phyloP scores from a whole-genome alignment of 1,284 basidiomycete species.

The Heterobasidion parviporum region DNA sequence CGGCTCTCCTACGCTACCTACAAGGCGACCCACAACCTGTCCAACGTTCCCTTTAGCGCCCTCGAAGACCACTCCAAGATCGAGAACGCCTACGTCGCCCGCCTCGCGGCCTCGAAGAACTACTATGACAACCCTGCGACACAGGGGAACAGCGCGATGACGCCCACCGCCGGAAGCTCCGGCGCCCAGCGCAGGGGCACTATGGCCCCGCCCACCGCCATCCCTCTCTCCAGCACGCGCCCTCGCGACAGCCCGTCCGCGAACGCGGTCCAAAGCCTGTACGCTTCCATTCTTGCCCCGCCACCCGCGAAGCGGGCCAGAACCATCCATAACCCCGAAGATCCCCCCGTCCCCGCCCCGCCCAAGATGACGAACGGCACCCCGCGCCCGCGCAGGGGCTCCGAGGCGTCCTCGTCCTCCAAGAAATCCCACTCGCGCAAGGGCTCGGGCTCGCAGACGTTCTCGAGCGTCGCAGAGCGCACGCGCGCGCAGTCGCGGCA shows the following conservation, averaged over 20 bases:
- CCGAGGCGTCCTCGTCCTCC: constrained; percentile 15
- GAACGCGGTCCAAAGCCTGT: constrained; percentile 50
- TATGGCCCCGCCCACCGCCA: constrained; percentile 39
- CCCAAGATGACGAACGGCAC: constrained; percentile 17
- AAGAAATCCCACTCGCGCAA: constrained; percentile 9
- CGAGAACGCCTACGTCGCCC: constrained; percentile 44
- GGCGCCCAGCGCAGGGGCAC: constrained; percentile 27
- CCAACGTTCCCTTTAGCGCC: constrained; percentile 55
- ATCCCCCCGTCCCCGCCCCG: constrained; percentile 58
- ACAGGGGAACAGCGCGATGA: constrained; percentile 26
- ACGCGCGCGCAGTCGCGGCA: constrained; percentile 29
- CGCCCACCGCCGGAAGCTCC: constrained; percentile 13
- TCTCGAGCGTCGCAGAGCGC: constrained; percentile 32
- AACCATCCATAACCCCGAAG: constrained; percentile 62
- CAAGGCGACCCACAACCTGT: constrained; percentile 67
- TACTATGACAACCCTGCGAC: constrained; percentile 43
- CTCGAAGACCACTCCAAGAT: constrained; percentile 53
- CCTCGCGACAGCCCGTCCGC: constrained; percentile 18
- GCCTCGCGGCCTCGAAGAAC: constrained; percentile 37
- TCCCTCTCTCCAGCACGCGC: constrained; percentile 20
- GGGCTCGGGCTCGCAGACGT: constrained; percentile 7
- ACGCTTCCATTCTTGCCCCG: constrained; percentile 63
- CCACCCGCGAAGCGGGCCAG: constrained; percentile 67
- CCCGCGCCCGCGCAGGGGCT: constrained; percentile 18
- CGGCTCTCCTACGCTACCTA: constrained; percentile 73